Conservation (phyloP, 768 basidiomycete genomes). For the Panellus pusillus region DNA sequence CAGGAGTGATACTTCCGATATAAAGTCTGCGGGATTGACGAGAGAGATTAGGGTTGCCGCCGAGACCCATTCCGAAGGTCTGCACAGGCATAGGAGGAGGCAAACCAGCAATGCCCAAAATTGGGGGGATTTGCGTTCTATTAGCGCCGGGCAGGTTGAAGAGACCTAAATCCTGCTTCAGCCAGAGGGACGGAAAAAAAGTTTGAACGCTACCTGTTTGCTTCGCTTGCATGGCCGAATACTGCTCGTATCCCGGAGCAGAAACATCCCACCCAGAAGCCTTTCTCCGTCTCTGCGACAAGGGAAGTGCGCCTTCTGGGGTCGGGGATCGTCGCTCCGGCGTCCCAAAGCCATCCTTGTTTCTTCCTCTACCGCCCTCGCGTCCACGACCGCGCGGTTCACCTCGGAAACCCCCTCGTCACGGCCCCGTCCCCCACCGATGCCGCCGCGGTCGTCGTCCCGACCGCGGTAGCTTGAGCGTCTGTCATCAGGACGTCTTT, state of each 20-base stretch:
- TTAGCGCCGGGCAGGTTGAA: slow-evolving; percentile 97
- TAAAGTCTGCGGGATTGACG: slow-evolving; percentile 94
- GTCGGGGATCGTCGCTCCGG: slow-evolving; percentile 87
- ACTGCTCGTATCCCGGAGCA: slow-evolving; percentile 93
- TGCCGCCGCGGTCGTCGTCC: slow-evolving; percentile 39
- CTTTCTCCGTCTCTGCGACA: slow-evolving; percentile 85
- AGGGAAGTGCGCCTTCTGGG: slow-evolving; percentile 76
- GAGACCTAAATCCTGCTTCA: slow-evolving; percentile 55
- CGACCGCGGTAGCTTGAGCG: slow-evolving; percentile 46
- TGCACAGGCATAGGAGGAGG: slow-evolving; percentile 83
- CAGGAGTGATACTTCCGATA: slow-evolving; percentile 94
- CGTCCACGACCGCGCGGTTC: slow-evolving; percentile 38
- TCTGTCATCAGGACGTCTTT: slow-evolving; percentile 48
- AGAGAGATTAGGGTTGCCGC: slow-evolving; percentile 83
- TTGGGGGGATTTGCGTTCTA: slow-evolving; percentile 82
- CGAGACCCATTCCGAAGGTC: slow-evolving; percentile 84
- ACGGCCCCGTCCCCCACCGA: slow-evolving; percentile 35
- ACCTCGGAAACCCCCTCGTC: slow-evolving; percentile 40
- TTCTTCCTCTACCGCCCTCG: slow-evolving; percentile 42
- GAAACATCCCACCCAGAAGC: slow-evolving; percentile 97
- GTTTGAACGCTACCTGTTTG: slow-evolving; percentile 71
- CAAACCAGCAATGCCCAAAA: slow-evolving; percentile 76
- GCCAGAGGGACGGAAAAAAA: not conserved
- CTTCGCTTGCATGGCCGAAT: slow-evolving; percentile 96
- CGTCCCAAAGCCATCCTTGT: slow-evolving; percentile 60